Evolutionary conservation across 768 basidiomycete genomes (phyloP).

Genomic region (Holtermanniella nyarrowii): DNA sequence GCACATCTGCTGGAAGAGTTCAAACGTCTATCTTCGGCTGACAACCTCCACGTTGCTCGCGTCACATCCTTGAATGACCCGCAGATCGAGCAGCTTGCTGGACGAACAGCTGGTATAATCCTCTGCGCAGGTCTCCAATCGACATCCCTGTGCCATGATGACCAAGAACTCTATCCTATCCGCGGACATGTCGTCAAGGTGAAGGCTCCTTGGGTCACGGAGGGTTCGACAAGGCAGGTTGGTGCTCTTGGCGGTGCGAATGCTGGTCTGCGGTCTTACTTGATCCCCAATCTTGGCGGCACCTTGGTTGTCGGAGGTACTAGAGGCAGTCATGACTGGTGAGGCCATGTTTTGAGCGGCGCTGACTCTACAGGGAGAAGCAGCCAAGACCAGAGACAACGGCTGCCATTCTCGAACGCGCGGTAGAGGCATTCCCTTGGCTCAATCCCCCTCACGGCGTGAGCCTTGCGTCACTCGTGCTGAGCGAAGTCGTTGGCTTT

Average conservation of each 20-base stretch:
- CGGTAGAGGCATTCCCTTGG: slow-evolving; percentile 15
- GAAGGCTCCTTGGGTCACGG: slow-evolving; percentile 32
- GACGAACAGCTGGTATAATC: slow-evolving; percentile 17
- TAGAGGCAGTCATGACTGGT: slow-evolving; percentile 38
- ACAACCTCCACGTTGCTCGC: slow-evolving; percentile 18
- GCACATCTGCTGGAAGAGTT: slow-evolving; percentile 23
- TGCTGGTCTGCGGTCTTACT: slow-evolving; percentile 38
- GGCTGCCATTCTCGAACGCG: not conserved
- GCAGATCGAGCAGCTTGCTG: not conserved
- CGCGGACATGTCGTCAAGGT: slow-evolving; percentile 38
- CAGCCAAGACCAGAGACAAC: not conserved
- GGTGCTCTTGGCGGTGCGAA: slow-evolving; percentile 29
- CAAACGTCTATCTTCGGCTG: slow-evolving; percentile 9
- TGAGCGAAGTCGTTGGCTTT: slow-evolving; percentile 22
- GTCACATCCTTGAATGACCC: slow-evolving; percentile 21
- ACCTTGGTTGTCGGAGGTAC: slow-evolving; percentile 42
- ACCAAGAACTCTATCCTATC: slow-evolving; percentile 33
- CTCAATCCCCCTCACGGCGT: not conserved
- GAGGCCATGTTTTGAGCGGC: not conserved
- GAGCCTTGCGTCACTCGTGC: too few species aligned
- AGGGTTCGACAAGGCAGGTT: slow-evolving; percentile 36
- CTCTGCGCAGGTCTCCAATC: slow-evolving; percentile 39
- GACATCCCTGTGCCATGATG: slow-evolving; percentile 28
- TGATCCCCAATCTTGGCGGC: slow-evolving; percentile 39
- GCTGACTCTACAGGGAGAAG: not conserved